Conservation (phyloP, 2,329 filamentous ascomycete species). For the Claviceps pusilla region DNA sequence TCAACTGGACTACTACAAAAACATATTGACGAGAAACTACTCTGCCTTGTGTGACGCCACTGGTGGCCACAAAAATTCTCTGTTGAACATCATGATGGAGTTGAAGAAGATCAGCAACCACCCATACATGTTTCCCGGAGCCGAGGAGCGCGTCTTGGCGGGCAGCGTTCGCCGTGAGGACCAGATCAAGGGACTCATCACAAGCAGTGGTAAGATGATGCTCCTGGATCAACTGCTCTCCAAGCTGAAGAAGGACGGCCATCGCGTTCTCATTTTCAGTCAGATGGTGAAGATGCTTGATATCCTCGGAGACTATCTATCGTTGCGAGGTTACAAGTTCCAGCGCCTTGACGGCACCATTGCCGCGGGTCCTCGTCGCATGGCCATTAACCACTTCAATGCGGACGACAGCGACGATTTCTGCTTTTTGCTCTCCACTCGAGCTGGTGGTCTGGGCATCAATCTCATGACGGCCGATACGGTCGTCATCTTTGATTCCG, state of each 20-base stretch:
- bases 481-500: conserved; percentile 92
- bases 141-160: conserved; percentile 74
- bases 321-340: conserved; percentile 84
- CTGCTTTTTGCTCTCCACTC: conserved; percentile 86
- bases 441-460: conserved; percentile 93
- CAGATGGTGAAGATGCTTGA: conserved; percentile 99
- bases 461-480: conserved; percentile 98
- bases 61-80: conserved; percentile 81
- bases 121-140: conserved; percentile 92
- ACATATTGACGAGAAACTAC: conserved; percentile 93
- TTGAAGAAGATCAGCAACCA: conserved; percentile 98
- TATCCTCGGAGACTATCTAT: conserved; percentile 86
- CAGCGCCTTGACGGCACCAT: conserved; percentile 94
- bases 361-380: conserved; percentile 67
- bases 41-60: conserved; percentile 81
- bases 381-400: conserved; percentile 97
- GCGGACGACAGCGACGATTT: conserved; percentile 93
- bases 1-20: conserved; percentile 96
- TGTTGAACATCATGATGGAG: conserved; percentile 99
- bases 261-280: conserved; percentile 94
- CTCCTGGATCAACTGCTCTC: conserved; percentile 85
- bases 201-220: conserved; percentile 99
- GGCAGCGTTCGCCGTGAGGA: conserved; percentile 76
- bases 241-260: conserved; percentile 84
- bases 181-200: conserved; percentile 80